Evolutionary conservation across 306 rosid genomes (phyloP), one percentile per base, ranked within the genome.

Genomic region (Amphicarpaea edgeworthii): DNA sequence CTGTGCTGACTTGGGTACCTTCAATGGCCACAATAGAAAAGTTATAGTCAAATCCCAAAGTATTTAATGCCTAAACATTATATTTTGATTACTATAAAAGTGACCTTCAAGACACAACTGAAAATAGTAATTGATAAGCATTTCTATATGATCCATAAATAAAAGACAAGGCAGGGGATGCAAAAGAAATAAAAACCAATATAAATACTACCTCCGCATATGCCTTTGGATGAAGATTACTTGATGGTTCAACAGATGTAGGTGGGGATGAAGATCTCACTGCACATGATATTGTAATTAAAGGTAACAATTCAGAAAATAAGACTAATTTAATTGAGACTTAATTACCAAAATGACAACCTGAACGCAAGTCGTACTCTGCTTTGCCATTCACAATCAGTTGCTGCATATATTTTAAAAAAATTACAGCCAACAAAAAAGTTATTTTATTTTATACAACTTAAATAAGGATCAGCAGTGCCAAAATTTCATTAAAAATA

Each of bases 201-300:
- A 81, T 60, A 60, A 49, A 16, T 7, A 70, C 85, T 86, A 89
- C 99, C 70, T 92, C 97, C 87, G 67, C 85, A 68, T 89, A 92
- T 72, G 96, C 89, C 83, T 92, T 90, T 45, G 98, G 85, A 80
- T 89, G 97, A 76, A 86, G 97, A 76, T 87, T 89, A 66, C 79
- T 50, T 28, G 92, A 59, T 75, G 90, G 89, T 87, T 92, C 97
- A 49, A 81, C 83, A 73, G 90, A 60, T 65, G 79, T 77, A 81
- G 99, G 90, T 45, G 93, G 87, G 15, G 97, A 87, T 81, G 88
- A 86, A 73, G 97, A 89, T 86, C 91, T 86, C 87, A 86, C 98
- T 90, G 96, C 79, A 85, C 61, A 80, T 68, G 50, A 51, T 59
- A 83, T 73, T 77, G 28, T 6, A 43, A 65, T 70, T 42, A 63